Evolutionary conservation across 1,284 basidiomycete genomes (phyloP).

Genomic region (Puccinia horiana): DNA sequence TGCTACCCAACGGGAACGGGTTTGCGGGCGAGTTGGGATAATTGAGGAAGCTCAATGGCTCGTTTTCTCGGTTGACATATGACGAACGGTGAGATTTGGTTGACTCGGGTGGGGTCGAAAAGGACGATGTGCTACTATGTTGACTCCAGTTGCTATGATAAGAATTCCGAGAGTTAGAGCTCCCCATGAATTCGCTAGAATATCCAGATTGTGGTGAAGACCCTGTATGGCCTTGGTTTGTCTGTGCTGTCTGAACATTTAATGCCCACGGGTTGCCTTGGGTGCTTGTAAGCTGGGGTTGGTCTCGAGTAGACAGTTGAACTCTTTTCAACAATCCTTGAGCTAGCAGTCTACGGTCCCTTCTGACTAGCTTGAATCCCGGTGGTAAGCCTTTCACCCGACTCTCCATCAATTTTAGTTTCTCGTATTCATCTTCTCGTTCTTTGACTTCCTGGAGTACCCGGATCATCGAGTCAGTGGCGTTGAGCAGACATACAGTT

Average conservation of each 20-base stretch:
- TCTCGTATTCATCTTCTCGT: conserved; percentile 77
- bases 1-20: background rate
- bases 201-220: background rate
- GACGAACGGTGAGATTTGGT: background rate
- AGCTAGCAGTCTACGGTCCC: conserved; percentile 72
- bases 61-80: background rate
- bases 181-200: conserved; percentile 1
- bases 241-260: conserved; percentile 45
- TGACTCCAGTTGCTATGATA: conserved; percentile 21
- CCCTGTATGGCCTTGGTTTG: background rate
- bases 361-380: conserved; percentile 65
- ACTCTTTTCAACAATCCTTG: conserved; percentile 66
- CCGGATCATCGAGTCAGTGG: conserved; percentile 69
- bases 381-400: conserved; percentile 68
- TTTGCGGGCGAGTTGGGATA: background rate
- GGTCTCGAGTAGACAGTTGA: conserved; percentile 55
- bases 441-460: conserved; percentile 78
- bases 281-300: conserved; percentile 29
- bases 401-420: conserved; percentile 67
- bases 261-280: conserved; percentile 54
- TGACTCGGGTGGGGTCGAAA: background rate
- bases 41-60: background rate
- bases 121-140: background rate
- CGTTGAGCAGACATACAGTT: conserved; percentile 68
- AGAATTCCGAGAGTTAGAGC: conserved; percentile 8